These are phyloP conservation scores for Lachnellula subtilissima DNA, from an alignment of 2,329 filamentous ascomycete species.

Conservation along the genomic window DNA sequence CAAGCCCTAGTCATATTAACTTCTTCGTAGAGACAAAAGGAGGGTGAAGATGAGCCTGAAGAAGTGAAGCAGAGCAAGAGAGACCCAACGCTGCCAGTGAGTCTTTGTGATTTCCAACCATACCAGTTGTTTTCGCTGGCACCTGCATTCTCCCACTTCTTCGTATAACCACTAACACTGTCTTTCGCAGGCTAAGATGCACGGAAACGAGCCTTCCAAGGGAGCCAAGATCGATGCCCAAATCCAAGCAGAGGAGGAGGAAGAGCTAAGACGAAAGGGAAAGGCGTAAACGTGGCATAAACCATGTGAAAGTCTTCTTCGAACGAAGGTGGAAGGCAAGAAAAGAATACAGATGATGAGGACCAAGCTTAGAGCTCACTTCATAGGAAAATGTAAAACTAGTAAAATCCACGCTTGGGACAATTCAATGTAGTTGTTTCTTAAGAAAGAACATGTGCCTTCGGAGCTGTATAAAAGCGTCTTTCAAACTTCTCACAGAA, in stretches of 20 bases:
- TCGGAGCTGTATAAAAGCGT: too few species aligned
- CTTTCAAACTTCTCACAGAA: too few species aligned
- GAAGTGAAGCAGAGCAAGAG: constrained; percentile 26
- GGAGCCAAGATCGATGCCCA: constrained; percentile 69
- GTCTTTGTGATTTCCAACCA: constrained; percentile 17
- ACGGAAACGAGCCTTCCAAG: constrained; percentile 69
- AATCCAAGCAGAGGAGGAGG: constrained; percentile 64
- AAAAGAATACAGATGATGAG: too few species aligned
- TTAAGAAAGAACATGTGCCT: too few species aligned
- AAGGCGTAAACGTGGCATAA: constrained; percentile 31
- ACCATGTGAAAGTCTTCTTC: not conserved
- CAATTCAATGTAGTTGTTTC: too few species aligned
- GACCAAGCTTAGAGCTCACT: too few species aligned
- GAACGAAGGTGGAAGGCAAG: not conserved
- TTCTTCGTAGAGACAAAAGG: constrained; percentile 33
- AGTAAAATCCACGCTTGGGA: too few species aligned
- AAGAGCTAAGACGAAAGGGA: constrained; percentile 55
- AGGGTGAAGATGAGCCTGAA: constrained; percentile 40
- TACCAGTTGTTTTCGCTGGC: not conserved
- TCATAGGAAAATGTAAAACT: too few species aligned
- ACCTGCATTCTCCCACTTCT: constrained; percentile 1
- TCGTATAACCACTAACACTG: not conserved
- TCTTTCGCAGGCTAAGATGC: constrained; percentile 48
- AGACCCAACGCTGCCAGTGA: constrained; percentile 56
- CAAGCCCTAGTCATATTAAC: constrained; percentile 8